A percentile compares a stretch with the other conserved stretches of the same genome.
These are phyloP conservation scores for Hysterium pulicare DNA, from an alignment of 2,329 filamentous ascomycete genomes.

Conservation along the genomic window DNA sequence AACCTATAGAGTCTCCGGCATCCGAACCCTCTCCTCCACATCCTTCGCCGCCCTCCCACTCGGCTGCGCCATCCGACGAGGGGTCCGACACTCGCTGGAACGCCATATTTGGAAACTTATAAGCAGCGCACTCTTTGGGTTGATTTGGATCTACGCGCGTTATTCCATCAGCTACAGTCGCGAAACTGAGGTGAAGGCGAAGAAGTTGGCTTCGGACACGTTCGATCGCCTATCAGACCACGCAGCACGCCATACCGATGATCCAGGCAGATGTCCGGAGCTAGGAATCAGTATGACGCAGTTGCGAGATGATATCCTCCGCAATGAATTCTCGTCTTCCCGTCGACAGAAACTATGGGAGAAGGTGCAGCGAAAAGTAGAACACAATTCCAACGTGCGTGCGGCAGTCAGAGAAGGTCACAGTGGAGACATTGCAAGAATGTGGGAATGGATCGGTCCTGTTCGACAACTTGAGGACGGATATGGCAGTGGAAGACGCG, in stretches of 20 bases:
- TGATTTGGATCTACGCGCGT: constrained; percentile 57
- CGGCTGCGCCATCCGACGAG: constrained; percentile 74
- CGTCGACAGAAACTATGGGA: constrained; percentile 82
- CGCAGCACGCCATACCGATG: constrained; percentile 70
- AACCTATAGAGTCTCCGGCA: constrained; percentile 68
- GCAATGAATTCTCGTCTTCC: constrained; percentile 72
- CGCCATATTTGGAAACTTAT: constrained; percentile 83
- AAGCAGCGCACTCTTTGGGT: constrained; percentile 50
- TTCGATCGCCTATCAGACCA: constrained; percentile 79
- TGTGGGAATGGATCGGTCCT: constrained; percentile 68
- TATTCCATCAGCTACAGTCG: constrained; percentile 60
- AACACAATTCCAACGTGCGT: constrained; percentile 89
- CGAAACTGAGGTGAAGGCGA: constrained; percentile 69
- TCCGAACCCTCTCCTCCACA: constrained; percentile 70
- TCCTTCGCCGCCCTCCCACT: constrained; percentile 90
- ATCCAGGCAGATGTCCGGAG: constrained; percentile 63
- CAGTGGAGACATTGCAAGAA: constrained; percentile 54
- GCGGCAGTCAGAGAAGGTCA: constrained; percentile 65
- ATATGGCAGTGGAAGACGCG: constrained; percentile 24
- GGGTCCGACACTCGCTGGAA: constrained; percentile 75
- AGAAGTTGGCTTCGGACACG: constrained; percentile 77
- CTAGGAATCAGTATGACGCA: constrained; percentile 84
- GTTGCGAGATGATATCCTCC: constrained; percentile 83
- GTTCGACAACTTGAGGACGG: constrained; percentile 48
- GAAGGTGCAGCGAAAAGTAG: constrained; percentile 77